A percentile compares a stretch with the other conserved stretches of the same genome.
These are phyloP conservation scores for Schizochytrium sp. DNA, from an alignment of 108 stramenopile species.

Conservation along the genomic window DNA sequence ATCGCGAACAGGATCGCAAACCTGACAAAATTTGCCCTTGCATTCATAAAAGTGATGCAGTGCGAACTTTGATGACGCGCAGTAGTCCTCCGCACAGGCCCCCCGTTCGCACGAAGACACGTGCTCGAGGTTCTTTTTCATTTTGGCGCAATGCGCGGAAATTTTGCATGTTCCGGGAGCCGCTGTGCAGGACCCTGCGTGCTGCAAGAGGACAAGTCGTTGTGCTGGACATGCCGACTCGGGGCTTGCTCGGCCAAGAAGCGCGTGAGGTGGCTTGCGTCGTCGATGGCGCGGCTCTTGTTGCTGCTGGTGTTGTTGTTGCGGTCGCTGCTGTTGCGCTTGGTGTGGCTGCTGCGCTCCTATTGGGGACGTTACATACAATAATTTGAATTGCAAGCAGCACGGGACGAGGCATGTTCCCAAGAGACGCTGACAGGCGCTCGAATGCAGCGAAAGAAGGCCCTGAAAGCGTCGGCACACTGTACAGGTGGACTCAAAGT, in stretches of 20 bases:
- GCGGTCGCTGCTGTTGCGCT: neutral
- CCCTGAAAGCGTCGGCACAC: neutral
- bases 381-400: neutral
- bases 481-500: neutral
- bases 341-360: neutral
- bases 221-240: neutral
- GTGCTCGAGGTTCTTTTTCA: neutral
- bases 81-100: neutral
- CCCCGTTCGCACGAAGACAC: neutral
- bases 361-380: neutral
- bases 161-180: neutral
- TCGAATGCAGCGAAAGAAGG: neutral
- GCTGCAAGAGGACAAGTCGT: neutral
- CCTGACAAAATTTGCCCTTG: neutral
- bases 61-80: neutral
- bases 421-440: neutral
- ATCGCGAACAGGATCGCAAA: neutral
- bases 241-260: neutral
- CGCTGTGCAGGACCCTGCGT: neutral
- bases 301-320: neutral
- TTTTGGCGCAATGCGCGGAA: neutral
- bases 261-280: neutral
- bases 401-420: neutral
- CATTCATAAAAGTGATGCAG: neutral
- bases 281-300: neutral